Evolutionary conservation across 495 filamentous ascomycete genomes (phyloP).

Genomic region (Cercophora newfieldiana): DNA sequence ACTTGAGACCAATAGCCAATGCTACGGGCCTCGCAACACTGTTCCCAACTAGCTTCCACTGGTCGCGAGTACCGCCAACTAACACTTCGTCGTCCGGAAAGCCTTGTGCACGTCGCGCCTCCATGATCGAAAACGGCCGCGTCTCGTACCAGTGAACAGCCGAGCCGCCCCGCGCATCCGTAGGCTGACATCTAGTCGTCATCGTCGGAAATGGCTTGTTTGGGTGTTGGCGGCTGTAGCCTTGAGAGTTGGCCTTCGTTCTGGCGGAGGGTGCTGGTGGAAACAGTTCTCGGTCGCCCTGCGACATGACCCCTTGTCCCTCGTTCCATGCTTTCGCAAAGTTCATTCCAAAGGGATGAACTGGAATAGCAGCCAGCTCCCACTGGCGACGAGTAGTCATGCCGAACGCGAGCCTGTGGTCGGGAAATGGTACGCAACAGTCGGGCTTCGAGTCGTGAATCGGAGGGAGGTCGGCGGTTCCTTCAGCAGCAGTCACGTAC

Average conservation of each 20-base stretch:
- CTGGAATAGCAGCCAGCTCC: slow-evolving; percentile 45
- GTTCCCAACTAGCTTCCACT: slow-evolving; percentile 68
- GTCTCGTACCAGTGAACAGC: slow-evolving; percentile 62
- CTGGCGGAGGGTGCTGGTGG: slow-evolving; percentile 3
- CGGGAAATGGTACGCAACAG: slow-evolving; percentile 59
- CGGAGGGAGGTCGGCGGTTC: slow-evolving; percentile 57
- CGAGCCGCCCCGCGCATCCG: slow-evolving; percentile 49
- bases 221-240: slow-evolving; percentile 55
- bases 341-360: slow-evolving; percentile 45
- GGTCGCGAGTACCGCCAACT: slow-evolving; percentile 50
- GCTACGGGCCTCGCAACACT: slow-evolving; percentile 66
- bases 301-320: slow-evolving; percentile 41
- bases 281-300: slow-evolving; percentile 38
- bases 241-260: slow-evolving; percentile 29
- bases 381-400: slow-evolving; percentile 31
- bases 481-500: slow-evolving; percentile 50
- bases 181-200: slow-evolving; percentile 45
- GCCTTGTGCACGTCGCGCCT: slow-evolving; percentile 64
- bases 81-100: slow-evolving; percentile 68
- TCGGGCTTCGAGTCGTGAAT: slow-evolving; percentile 57
- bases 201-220: slow-evolving; percentile 58
- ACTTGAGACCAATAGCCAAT: slow-evolving; percentile 58
- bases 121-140: slow-evolving; percentile 58
- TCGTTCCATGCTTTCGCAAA: slow-evolving; percentile 46
- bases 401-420: slow-evolving; percentile 54